These are phyloP conservation scores for Neofusicoccum cordaticola DNA, from an alignment of 2,329 filamentous ascomycete genomes.

Conservation along the genomic window DNA sequence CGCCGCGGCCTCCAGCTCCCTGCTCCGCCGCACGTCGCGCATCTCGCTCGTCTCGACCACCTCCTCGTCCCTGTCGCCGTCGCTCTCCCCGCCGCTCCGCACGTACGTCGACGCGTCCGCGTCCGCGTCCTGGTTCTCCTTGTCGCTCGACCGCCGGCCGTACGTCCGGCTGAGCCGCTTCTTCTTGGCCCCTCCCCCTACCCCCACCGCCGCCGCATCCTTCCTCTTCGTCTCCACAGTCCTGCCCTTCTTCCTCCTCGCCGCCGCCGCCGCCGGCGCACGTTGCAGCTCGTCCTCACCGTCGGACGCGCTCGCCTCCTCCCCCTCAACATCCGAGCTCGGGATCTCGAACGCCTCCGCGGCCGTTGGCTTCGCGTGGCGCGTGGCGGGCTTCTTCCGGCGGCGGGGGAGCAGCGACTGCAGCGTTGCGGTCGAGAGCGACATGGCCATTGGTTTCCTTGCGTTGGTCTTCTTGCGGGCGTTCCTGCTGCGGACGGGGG, in stretches of 20 bases:
- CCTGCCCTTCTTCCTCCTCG: constrained; percentile 21
- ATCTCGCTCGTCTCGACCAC: constrained; percentile 25
- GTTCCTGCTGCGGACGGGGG: not conserved
- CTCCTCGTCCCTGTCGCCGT: constrained; percentile 20
- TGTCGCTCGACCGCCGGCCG: constrained; percentile 33
- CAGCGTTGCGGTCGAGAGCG: constrained; percentile 43
- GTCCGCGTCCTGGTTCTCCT: constrained; percentile 38
- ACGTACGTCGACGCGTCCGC: not conserved
- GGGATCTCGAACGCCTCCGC: constrained; percentile 42
- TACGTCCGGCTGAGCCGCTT: constrained; percentile 32
- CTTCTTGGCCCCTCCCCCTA: constrained; percentile 16
- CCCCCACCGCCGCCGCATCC: constrained; percentile 18
- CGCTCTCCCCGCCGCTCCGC: constrained; percentile 38
- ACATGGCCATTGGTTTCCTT: not conserved
- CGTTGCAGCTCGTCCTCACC: constrained; percentile 42
- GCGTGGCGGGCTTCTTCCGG: constrained; percentile 13
- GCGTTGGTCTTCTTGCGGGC: constrained; percentile 2
- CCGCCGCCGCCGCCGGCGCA: constrained; percentile 22
- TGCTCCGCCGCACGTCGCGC: constrained; percentile 25
- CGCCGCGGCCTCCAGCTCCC: constrained; percentile 43
- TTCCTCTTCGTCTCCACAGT: not conserved
- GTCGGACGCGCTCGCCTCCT: not conserved
- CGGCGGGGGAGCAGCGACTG: constrained; percentile 45
- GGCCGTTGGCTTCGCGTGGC: not conserved
- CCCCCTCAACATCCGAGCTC: constrained; percentile 30